Conservation (phyloP, 2,329 filamentous ascomycete genomes). For the Alternaria burnsii region DNA sequence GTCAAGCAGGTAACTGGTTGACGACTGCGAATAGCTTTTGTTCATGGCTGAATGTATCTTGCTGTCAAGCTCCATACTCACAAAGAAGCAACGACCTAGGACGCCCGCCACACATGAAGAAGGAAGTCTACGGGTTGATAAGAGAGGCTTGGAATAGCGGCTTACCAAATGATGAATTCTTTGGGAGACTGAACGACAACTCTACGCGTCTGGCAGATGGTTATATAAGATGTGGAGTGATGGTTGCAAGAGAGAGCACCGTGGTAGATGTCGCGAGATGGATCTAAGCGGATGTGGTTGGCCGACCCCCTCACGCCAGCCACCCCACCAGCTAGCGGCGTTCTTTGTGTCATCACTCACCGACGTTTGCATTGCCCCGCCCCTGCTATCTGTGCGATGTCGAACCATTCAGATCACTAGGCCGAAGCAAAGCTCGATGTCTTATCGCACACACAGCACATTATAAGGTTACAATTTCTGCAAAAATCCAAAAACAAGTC, state of each 20-base stretch:
- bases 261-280: constrained; percentile 13
- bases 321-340: constrained; percentile 15
- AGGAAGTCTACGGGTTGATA: background rate
- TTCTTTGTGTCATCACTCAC: constrained; percentile 18
- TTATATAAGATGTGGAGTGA: background rate
- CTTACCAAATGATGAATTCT: background rate
- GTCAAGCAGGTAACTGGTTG: background rate
- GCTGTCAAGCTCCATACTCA: background rate
- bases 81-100: background rate
- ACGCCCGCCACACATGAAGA: background rate
- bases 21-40: background rate
- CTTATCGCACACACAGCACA: accelerated
- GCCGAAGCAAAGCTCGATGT: background rate
- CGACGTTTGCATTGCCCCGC: constrained; percentile 17
- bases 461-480: constrained; percentile 9
- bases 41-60: background rate
- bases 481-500: constrained; percentile 26
- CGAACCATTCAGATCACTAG: background rate
- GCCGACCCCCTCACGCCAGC: constrained; percentile 16
- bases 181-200: background rate
- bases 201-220: background rate
- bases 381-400: background rate
- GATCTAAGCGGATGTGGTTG: constrained; percentile 25
- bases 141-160: background rate
- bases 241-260: constrained; percentile 1